These are phyloP conservation scores for Mycena amicta DNA, from an alignment of 768 basidiomycete genomes.

Conservation along the genomic window DNA sequence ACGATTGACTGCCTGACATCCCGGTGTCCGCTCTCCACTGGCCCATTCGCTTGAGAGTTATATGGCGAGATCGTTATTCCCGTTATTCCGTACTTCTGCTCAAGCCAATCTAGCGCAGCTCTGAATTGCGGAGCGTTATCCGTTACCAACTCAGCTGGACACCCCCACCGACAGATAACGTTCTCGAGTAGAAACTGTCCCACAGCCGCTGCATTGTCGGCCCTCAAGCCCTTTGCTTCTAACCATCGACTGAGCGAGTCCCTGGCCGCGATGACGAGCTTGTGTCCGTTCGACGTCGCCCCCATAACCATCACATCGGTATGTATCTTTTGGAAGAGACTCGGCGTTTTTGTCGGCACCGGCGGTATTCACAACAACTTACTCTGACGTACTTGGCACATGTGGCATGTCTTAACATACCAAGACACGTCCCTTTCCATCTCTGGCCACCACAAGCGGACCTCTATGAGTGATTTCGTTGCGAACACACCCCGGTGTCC, in stretches of 20 bases:
- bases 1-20: slow-evolving; percentile 36
- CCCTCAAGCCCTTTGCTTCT: slow-evolving; percentile 25
- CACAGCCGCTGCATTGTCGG: slow-evolving; percentile 24
- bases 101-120: slow-evolving; percentile 26
- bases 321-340: slow-evolving; percentile 28
- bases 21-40: slow-evolving; percentile 27
- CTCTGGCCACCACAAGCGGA: slow-evolving; percentile 35
- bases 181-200: slow-evolving; percentile 31
- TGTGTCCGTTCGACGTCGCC: slow-evolving; percentile 12
- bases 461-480: slow-evolving; percentile 13
- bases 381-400: slow-evolving; percentile 27
- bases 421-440: slow-evolving; percentile 26
- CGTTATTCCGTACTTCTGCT: slow-evolving; percentile 29
- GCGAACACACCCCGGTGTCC: slow-evolving; percentile 30
- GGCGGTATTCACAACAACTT: slow-evolving; percentile 18
- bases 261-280: slow-evolving; percentile 28
- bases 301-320: slow-evolving; percentile 29
- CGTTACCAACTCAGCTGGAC: slow-evolving; percentile 38
- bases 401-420: slow-evolving; percentile 28
- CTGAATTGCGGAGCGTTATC: slow-evolving; percentile 41
- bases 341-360: slow-evolving; percentile 21
- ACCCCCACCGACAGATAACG: slow-evolving; percentile 41
- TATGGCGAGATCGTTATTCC: slow-evolving; percentile 38
- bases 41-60: slow-evolving; percentile 37
- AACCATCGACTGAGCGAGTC: slow-evolving; percentile 22